Evolutionary conservation across 1,139 yeast species (phyloP), one percentile per base, ranked within the genome.

Genomic region (Pichia sp.): DNA sequence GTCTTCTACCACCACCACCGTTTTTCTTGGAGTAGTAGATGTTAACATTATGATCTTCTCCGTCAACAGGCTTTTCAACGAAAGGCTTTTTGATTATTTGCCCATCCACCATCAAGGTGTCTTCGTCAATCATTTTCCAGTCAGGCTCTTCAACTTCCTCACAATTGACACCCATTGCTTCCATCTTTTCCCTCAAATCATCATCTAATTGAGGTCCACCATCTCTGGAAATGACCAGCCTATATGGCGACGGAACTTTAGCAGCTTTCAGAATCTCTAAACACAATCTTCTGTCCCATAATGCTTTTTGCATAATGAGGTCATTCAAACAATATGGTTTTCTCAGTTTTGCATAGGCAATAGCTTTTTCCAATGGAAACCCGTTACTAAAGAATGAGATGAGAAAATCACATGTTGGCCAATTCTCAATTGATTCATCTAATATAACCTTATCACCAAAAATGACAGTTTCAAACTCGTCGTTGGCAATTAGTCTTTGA

Each of bases 11-110:
- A 52, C 99, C 99, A 45, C 98, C 99, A 43, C 99, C 99, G 45
- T 85, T 82, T 46, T 83, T 76, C 47, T 78, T 76, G 37, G 94
- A 85, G 62, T 92, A 92, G 64, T 94, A 94, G 40, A 94, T 92
- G 62, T 84, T 87, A 39, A 94, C 92, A 61, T 94, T 94, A 65
- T 94, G 99, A 64, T 94, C 96, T 65, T 94, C 99, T 40, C 99
- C 99, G 65, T 94, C 97, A 6, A 92, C 98, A 1, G 99, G 99
- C 57, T 94, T 94, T 64, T 94, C 99, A 32, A 94, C 98, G 70
- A 81, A 94, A 7, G 99, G 99, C 59, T 94, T 94, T 39, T 70
- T 72, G 65, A 94, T 67, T 11, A 70, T 67, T 54, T 77, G 64
- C 3, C 95, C 96, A 52, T 85, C 78, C 29, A 92, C 92, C 47